A percentile compares a stretch with the other conserved stretches of the same genome.
Evolutionary conservation across 2,329 filamentous ascomycete genomes (phyloP).

Genomic region (Penicillium hordei): DNA sequence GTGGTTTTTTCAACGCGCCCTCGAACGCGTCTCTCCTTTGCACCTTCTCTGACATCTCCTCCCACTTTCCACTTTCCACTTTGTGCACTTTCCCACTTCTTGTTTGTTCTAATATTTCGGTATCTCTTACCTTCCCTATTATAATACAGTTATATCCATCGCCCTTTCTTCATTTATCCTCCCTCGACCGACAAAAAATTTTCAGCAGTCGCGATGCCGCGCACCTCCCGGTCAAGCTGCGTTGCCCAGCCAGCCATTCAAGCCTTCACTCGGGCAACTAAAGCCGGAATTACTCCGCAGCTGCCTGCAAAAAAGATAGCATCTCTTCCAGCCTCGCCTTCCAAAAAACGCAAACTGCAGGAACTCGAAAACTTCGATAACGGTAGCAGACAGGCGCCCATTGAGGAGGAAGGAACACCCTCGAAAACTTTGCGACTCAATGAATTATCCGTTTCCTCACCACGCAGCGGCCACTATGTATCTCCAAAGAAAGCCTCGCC

Average conservation of each 20-base stretch:
- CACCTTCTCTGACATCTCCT: slow-evolving; percentile 9
- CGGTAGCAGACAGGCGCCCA: slow-evolving; percentile 9
- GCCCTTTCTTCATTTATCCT: slow-evolving; percentile 12
- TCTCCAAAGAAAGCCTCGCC: slow-evolving; percentile 17
- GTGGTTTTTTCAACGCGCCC: slow-evolving; percentile 8
- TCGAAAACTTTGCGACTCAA: slow-evolving; percentile 38
- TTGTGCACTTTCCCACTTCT: slow-evolving; percentile 6
- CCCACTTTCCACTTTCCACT: slow-evolving; percentile 4
- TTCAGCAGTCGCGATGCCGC: slow-evolving; percentile 31
- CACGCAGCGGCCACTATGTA: slow-evolving; percentile 32
- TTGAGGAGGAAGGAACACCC: slow-evolving; percentile 27
- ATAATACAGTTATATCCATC: slow-evolving; percentile 15
- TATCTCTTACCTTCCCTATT: slow-evolving; percentile 25
- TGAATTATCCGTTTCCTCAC: slow-evolving; percentile 35
- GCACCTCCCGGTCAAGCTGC: slow-evolving; percentile 30
- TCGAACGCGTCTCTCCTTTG: slow-evolving; percentile 19
- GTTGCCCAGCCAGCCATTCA: slow-evolving; percentile 44
- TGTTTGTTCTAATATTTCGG: slow-evolving; percentile 12
- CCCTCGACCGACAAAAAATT: slow-evolving; percentile 15
- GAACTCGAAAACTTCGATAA: slow-evolving; percentile 37
- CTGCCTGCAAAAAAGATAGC: slow-evolving; percentile 34
- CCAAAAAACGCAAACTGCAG: slow-evolving; percentile 43
- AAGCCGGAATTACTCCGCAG: slow-evolving; percentile 37
- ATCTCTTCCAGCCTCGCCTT: slow-evolving; percentile 36
- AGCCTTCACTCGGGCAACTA: slow-evolving; percentile 47